Evolutionary conservation across 768 basidiomycete species (phyloP).

Genomic region (Botryobasidium botryosum): DNA sequence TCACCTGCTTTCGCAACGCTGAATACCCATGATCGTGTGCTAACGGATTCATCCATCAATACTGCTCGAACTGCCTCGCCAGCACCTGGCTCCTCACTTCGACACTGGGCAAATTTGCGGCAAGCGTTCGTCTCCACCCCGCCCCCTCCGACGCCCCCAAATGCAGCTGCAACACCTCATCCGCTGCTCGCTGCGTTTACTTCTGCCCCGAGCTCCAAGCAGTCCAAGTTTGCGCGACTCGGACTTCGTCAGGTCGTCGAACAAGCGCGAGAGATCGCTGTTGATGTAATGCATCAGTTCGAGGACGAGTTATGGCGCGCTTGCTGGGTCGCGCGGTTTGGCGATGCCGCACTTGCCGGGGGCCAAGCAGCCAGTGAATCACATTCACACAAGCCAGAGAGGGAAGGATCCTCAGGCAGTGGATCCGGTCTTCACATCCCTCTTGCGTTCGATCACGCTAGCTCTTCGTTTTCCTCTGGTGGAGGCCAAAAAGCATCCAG

Average conservation of each 20-base stretch:
- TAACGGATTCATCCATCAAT: too few species aligned
- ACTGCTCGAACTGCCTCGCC: too few species aligned
- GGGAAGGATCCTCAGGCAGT: too few species aligned
- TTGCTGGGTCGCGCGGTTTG: slow-evolving; percentile 35
- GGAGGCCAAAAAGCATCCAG: neutral
- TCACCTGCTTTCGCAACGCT: too few species aligned
- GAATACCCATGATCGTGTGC: too few species aligned
- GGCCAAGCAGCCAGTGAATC: slow-evolving; percentile 10
- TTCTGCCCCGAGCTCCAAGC: too few species aligned
- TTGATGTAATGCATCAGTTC: slow-evolving; percentile 34
- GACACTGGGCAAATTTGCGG: too few species aligned
- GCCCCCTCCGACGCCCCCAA: too few species aligned
- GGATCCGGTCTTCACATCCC: slow-evolving; percentile 3
- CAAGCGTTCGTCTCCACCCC: too few species aligned
- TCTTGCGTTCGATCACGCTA: slow-evolving; percentile 1
- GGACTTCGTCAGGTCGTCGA: slow-evolving; percentile 53
- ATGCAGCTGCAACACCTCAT: too few species aligned
- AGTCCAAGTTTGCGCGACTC: slow-evolving; percentile 23
- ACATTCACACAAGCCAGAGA: neutral
- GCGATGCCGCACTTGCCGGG: slow-evolving; percentile 24
- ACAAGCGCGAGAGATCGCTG: slow-evolving; percentile 33
- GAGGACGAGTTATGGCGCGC: slow-evolving; percentile 39
- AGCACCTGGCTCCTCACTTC: too few species aligned
- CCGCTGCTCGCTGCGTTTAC: too few species aligned
- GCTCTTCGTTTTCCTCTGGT: neutral